A percentile compares a stretch with the other conserved stretches of the same genome.
These are phyloP conservation scores for Colletotrichum tropicicola DNA, from an alignment of 2,329 filamentous ascomycete species.

Conservation along the genomic window DNA sequence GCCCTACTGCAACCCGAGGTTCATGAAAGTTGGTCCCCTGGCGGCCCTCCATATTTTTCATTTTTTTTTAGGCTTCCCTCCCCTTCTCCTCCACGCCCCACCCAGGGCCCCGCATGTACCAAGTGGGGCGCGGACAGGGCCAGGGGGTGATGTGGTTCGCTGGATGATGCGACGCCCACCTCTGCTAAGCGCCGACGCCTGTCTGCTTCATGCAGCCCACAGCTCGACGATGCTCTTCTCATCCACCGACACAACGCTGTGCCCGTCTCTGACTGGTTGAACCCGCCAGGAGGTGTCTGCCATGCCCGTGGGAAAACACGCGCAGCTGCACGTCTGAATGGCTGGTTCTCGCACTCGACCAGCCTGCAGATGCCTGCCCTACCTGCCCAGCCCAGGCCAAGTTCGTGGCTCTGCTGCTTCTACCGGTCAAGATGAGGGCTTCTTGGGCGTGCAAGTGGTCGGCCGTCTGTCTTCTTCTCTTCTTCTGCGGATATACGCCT, in stretches of 20 bases:
- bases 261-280: slow-evolving; percentile 42
- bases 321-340: slow-evolving; percentile 47
- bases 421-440: no score
- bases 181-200: slow-evolving; percentile 66
- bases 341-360: slow-evolving; percentile 24
- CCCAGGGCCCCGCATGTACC: background rate
- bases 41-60: no score
- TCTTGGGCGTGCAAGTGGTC: no score
- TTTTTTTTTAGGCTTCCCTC: no score
- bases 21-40: no score
- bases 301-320: slow-evolving; percentile 40
- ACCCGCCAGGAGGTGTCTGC: slow-evolving; percentile 24
- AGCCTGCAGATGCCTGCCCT: slow-evolving; percentile 23
- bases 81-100: background rate
- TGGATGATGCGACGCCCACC: slow-evolving; percentile 51
- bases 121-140: slow-evolving; percentile 35
- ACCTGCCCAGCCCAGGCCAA: background rate
- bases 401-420: no score
- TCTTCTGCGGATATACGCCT: background rate
- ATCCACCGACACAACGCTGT: slow-evolving; percentile 39
- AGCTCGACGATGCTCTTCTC: slow-evolving; percentile 36
- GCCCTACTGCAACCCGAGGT: no score
- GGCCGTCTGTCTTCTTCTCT: background rate
- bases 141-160: slow-evolving; percentile 47
- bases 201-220: slow-evolving; percentile 58